Conservation (phyloP, 208 protist genomes). For the Angomonas ambiguus region DNA sequence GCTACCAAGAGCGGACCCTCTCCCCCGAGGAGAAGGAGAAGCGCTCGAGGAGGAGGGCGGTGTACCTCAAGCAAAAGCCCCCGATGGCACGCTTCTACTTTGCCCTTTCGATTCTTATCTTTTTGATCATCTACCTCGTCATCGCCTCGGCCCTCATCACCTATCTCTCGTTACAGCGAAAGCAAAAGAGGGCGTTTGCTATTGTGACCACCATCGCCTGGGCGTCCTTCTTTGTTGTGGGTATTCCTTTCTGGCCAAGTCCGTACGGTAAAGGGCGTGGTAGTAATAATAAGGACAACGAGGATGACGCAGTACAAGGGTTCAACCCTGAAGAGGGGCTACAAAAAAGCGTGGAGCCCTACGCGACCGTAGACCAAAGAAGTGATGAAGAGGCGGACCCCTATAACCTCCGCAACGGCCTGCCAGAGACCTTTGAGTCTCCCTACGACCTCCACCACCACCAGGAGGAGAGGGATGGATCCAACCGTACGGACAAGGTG, state of each 20-base stretch:
- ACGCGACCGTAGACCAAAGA: neutral
- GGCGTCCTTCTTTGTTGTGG: conserved; percentile 23
- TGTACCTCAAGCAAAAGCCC: conserved; percentile 43
- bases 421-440: neutral
- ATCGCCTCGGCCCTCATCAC: conserved; percentile 28
- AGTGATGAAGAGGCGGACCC: too few relatives aligned
- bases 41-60: conserved; percentile 18
- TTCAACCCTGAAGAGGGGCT: too few relatives aligned
- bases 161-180: conserved; percentile 19
- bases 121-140: conserved; percentile 46
- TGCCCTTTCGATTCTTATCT: conserved; percentile 34
- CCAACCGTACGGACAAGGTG: too few relatives aligned
- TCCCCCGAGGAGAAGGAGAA: conserved; percentile 25
- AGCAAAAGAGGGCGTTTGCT: conserved; percentile 28
- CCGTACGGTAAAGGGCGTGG: neutral
- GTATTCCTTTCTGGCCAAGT: conserved; percentile 17
- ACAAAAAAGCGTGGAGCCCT: too few relatives aligned
- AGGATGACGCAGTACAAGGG: too few relatives aligned
- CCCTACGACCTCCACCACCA: too few relatives aligned
- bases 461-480: neutral
- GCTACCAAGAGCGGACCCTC: conserved; percentile 29
- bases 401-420: neutral
- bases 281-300: too few relatives aligned
- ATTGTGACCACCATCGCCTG: conserved; percentile 29
- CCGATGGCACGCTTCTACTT: conserved; percentile 38